A percentile compares a stretch with the other conserved stretches of the same genome.
These are phyloP conservation scores for Daldinia loculata DNA, from an alignment of 495 filamentous ascomycete species.

Conservation along the genomic window DNA sequence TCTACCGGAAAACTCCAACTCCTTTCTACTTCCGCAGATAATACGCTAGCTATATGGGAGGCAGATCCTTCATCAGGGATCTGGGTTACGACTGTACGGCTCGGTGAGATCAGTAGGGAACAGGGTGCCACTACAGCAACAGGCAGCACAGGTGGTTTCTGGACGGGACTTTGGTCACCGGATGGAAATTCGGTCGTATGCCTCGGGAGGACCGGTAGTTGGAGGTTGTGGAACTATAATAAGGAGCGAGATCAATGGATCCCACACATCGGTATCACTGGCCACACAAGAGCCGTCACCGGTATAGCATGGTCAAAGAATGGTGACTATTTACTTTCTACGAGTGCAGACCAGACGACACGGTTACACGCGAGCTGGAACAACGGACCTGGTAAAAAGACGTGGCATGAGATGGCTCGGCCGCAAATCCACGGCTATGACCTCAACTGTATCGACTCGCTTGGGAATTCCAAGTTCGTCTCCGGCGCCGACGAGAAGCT, in stretches of 20 bases:
- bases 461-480: conserved; percentile 77
- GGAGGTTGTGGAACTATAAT: conserved; percentile 78
- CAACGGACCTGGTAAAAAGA: conserved; percentile 48
- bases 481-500: conserved; percentile 99
- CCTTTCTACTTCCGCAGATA: conserved; percentile 92
- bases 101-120: conserved; percentile 91
- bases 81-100: conserved; percentile 83
- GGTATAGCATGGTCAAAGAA: conserved; percentile 84
- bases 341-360: conserved; percentile 93
- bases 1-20: conserved; percentile 67
- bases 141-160: conserved; percentile 94
- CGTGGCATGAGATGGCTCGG: conserved; percentile 95
- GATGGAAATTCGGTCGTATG: conserved; percentile 76
- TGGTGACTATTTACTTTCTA: conserved; percentile 87
- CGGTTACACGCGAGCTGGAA: conserved; percentile 88
- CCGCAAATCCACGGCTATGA: conserved; percentile 99
- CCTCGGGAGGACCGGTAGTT: conserved; percentile 90
- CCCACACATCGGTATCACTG: conserved; percentile 79
- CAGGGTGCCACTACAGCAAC: conserved; percentile 97
- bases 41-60: conserved; percentile 92
- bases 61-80: conserved; percentile 82
- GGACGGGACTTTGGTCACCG: conserved; percentile 93
- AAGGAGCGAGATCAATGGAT: conserved; percentile 69
- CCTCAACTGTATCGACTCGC: conserved; percentile 87
- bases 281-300: conserved; percentile 81